phyloP scores from a whole-genome alignment of 2,329 filamentous ascomycete genomes.

The Fusarium oxysporum region DNA sequence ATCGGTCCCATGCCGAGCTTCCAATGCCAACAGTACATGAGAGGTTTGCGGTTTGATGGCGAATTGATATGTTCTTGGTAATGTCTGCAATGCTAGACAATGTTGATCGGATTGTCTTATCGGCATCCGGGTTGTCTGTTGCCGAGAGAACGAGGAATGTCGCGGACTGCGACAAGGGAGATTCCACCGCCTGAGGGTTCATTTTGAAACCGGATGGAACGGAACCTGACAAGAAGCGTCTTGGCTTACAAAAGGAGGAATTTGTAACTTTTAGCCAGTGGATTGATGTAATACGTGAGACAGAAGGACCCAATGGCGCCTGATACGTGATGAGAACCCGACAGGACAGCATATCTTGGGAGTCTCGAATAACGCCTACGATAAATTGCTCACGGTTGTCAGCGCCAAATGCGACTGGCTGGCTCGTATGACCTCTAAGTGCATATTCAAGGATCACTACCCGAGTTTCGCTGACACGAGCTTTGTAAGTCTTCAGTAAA shows the following conservation, averaged over 20 bases:
- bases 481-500: constrained; percentile 1
- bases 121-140: constrained; percentile 49
- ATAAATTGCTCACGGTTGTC: neutral
- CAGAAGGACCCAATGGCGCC: neutral
- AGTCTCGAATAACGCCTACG: neutral
- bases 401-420: neutral
- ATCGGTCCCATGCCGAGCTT: constrained; percentile 60
- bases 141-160: constrained; percentile 65
- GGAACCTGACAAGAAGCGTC: neutral
- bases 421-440: constrained; percentile 3
- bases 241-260: neutral
- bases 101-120: constrained; percentile 56
- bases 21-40: constrained; percentile 67
- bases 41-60: constrained; percentile 58
- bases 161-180: constrained; percentile 63
- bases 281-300: neutral
- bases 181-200: constrained; percentile 58
- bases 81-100: constrained; percentile 59
- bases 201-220: constrained; percentile 12
- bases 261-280: neutral
- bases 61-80: constrained; percentile 65
- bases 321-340: neutral
- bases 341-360: neutral
- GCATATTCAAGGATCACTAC: neutral
- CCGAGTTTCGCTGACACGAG: neutral